These are phyloP conservation scores for Bathelium albidoporum DNA, from an alignment of 495 filamentous ascomycete species.

Conservation along the genomic window DNA sequence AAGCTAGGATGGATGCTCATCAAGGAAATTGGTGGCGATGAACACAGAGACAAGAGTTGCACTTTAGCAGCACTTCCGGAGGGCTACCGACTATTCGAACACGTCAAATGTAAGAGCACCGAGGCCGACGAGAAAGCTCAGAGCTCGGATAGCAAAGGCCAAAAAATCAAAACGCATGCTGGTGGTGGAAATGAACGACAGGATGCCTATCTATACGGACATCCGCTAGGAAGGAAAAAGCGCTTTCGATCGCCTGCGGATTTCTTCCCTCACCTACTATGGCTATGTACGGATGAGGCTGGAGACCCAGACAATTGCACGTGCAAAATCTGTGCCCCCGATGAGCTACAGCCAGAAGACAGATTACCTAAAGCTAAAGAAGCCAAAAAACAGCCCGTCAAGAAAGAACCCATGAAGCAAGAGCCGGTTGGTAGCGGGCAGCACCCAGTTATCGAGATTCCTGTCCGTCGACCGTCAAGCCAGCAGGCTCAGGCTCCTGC, in stretches of 20 bases:
- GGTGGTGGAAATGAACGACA: conserved; percentile 36
- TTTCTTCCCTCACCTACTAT: conserved; percentile 53
- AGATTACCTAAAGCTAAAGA: conserved; percentile 20
- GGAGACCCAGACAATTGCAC: conserved; percentile 48
- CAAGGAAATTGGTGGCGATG: conserved; percentile 31
- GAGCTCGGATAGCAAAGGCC: conserved; percentile 4
- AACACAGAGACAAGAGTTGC: conserved; percentile 37
- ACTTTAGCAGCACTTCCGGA: conserved; percentile 45
- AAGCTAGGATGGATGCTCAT: conserved; percentile 45
- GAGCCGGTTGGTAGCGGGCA: conserved; percentile 12
- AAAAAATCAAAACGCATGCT: conserved; percentile 30
- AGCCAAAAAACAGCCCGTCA: conserved; percentile 15
- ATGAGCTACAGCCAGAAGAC: conserved; percentile 29
- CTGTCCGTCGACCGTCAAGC: not conserved
- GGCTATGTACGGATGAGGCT: conserved; percentile 43
- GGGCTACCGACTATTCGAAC: conserved; percentile 49
- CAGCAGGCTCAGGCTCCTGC: not conserved
- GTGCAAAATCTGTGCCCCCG: conserved; percentile 44
- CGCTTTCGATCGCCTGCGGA: conserved; percentile 48
- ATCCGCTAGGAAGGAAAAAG: conserved; percentile 48
- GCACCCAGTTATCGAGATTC: conserved; percentile 15
- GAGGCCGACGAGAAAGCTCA: conserved; percentile 28
- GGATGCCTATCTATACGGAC: conserved; percentile 54
- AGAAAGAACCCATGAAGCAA: conserved; percentile 21
- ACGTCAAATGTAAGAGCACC: conserved; percentile 36